Base-by-base conservation (phyloP, 2,329 filamentous ascomycete species). In the Pseudohalonectria lignicola region DNA sequence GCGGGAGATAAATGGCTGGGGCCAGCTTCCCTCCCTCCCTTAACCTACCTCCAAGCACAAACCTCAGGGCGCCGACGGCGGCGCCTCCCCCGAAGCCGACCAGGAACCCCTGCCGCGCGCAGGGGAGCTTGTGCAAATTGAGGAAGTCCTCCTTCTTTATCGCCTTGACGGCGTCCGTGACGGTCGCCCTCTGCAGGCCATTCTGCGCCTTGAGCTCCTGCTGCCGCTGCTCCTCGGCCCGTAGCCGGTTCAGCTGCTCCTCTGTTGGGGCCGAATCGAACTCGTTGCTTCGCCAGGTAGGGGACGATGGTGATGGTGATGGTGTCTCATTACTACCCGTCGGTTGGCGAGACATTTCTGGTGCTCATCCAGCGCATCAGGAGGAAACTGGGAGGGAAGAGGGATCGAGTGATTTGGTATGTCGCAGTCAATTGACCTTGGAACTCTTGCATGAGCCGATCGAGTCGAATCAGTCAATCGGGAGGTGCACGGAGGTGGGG, bases 41-140 rank as follows among this genome's bases (percentile, higher is more conserved):
- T n/a, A n/a, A n/a, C n/a, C n/a, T n/a, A n/a, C 87, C 82, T 63
- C 82, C 78, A 47, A 86, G 61, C 17, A 95, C 67, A 50, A 79
- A 82, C 45, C 82, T 75, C 39, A 88, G 51, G 41, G 79, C 81
- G 39, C 88, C 90, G 23, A 86, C 61, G 4, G 73, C 82, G 45
- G 86, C 83, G 4, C 86, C 92, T 3, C 76, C 71, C 1, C 76
- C 82, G 50, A 98, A 93, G 18, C 87, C 92, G 2, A 83, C 78
- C 48, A 96, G 64, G 38, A 94, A 67, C 2, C 85, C 81, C 53
- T 94, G 82, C 43, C 88, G 71, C 16, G 86, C 82, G 58, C 92
- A 96, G 0, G 90, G 90, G 41, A 78, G 74, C 57, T 82, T 81
- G 56, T 88, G 80, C 38, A 93, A 66, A 32, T 76, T 74, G 32